Evolutionary conservation across 1,284 basidiomycete genomes (phyloP), one percentile per base, ranked within the genome.

Genomic region (Coniferiporia weirii): DNA sequence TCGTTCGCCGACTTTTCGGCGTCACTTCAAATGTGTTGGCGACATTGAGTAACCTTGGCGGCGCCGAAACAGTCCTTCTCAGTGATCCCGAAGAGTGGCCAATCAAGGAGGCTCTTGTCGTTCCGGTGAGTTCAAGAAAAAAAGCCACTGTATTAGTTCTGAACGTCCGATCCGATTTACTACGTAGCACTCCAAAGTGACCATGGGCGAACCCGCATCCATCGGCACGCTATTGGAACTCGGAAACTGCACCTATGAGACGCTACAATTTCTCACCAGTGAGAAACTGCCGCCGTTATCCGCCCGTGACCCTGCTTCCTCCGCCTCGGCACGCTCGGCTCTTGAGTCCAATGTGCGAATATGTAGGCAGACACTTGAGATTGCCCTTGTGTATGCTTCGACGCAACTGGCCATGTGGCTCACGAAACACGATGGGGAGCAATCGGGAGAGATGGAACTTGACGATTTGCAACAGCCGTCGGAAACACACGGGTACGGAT

Each of bases 321-420:
- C 51, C 15, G 4, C 35, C 32, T 73, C 75, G 8, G 55, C 66
- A 10, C 67, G 71, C 7, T 19, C 57, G 17, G 15, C 49, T 35
- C 15, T 75, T 77, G 4, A 73, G 73, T 19, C 74, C 80, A 2
- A 73, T 85, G 54, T 81, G 83, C 52, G 84, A 87, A 35, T 77
- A 0, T 76, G 81, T 0, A 79, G 82, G 22, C 77, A 82, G 45
- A 83, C 82, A 43, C 76, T 92, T 10, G 91, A 94, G 67, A 79
- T 77, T 1, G 76, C 86, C n/a, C 72, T 89, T 0, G 72, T 90
- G n/a, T 91, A 92, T 66, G 79, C 84, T 1, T 79, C 83, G 32
- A 89, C 89, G 1, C 92, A 94, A 67, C 79, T 94, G 34, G 84
- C 80, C 7, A 79, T 88, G 76, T 90, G 88, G 80, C 73, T 90